Percentiles rank a stretch among this genome's conserved stretches.
phyloP scores from a whole-genome alignment of 257 asterid species.

The Scutellaria minor region DNA sequence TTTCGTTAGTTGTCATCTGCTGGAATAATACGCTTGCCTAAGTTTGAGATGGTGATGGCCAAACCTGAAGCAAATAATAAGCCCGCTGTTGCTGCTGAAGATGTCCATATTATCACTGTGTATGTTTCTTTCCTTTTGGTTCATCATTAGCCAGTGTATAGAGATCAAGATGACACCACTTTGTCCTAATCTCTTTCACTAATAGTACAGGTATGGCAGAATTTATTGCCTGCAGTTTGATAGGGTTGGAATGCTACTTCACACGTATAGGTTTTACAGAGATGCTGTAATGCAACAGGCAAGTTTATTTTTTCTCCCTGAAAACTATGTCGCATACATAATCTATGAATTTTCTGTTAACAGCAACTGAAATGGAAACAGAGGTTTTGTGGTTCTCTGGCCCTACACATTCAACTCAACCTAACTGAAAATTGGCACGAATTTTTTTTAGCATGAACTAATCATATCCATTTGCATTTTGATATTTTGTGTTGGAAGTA shows the following conservation, averaged over 20 bases:
- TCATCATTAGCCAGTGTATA: slow-evolving; percentile 7
- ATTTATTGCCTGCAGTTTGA: slow-evolving; percentile 96
- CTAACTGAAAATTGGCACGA: slow-evolving; percentile 1
- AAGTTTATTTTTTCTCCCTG: slow-evolving; percentile 32
- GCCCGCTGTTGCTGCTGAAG: slow-evolving; percentile 87
- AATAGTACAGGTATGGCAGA: slow-evolving; percentile 85
- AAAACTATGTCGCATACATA: slow-evolving; percentile 17
- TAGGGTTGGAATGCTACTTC: slow-evolving; percentile 83
- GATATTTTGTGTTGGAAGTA: background rate
- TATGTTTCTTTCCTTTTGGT: slow-evolving; percentile 43
- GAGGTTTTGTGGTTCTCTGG: slow-evolving; percentile 3
- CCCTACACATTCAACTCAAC: background rate
- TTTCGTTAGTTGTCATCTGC: slow-evolving; percentile 77
- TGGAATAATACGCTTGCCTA: slow-evolving; percentile 86
- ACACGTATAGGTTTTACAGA: slow-evolving; percentile 88
- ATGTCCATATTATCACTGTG: slow-evolving; percentile 85
- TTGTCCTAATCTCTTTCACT: slow-evolving; percentile 36
- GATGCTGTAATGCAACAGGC: slow-evolving; percentile 96
- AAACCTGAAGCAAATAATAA: slow-evolving; percentile 74
- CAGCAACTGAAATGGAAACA: background rate
- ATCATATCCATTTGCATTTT: slow-evolving; percentile 5
- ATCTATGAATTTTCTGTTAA: slow-evolving; percentile 19
- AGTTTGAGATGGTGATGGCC: slow-evolving; percentile 89
- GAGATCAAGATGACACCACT: slow-evolving; percentile 31
- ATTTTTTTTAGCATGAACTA: background rate